phyloP scores from a whole-genome alignment of 805 yeast species.

The Candida nemodendra region DNA sequence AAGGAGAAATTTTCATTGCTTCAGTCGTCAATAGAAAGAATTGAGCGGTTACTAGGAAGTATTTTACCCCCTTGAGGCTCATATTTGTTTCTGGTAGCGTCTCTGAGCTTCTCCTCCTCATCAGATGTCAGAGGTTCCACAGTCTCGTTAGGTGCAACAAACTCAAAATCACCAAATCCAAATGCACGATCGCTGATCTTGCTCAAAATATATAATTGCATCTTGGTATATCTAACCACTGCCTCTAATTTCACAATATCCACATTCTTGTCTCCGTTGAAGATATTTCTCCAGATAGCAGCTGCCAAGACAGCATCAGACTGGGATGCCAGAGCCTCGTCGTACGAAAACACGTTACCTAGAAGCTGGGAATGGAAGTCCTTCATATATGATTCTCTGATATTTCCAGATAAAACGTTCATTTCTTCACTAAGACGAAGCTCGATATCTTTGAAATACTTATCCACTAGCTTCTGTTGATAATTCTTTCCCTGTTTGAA shows the following conservation, averaged over 20 bases:
- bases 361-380: conserved; percentile 88
- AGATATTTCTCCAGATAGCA: conserved; percentile 88
- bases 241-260: conserved; percentile 86
- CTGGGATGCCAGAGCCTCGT: conserved; percentile 82
- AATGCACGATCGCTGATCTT: conserved; percentile 88
- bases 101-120: conserved; percentile 56
- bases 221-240: conserved; percentile 83
- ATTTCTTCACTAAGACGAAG: conserved; percentile 80
- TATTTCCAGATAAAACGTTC: conserved; percentile 76
- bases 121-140: conserved; percentile 69
- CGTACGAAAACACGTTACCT: conserved; percentile 88
- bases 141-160: conserved; percentile 77
- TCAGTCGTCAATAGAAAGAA: conserved; percentile 47
- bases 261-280: conserved; percentile 77
- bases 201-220: conserved; percentile 83
- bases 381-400: conserved; percentile 81
- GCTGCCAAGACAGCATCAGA: conserved; percentile 70
- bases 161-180: conserved; percentile 84
- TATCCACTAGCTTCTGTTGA: conserved; percentile 88
- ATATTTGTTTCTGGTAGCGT: conserved; percentile 51
- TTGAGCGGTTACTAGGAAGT: conserved; percentile 61
- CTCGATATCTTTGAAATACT: conserved; percentile 88
- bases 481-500: conserved; percentile 83
- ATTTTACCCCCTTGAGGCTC: conserved; percentile 46
- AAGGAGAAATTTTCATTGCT: too few relatives aligned